These are phyloP conservation scores for Aspergillus aculeatus DNA, from an alignment of 2,329 filamentous ascomycete species.

Conservation along the genomic window DNA sequence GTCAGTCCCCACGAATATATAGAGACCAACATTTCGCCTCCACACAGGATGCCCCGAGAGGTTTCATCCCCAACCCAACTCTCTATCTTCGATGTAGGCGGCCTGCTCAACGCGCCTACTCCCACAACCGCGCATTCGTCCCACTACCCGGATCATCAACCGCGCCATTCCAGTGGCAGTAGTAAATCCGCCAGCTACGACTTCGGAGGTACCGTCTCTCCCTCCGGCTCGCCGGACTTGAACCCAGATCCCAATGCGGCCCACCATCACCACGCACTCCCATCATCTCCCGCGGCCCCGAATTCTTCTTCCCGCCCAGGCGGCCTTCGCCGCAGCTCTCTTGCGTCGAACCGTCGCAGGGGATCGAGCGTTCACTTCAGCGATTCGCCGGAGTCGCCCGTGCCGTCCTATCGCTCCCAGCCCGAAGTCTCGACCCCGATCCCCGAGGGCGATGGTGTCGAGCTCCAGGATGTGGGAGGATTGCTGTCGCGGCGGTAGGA, in stretches of 20 bases:
- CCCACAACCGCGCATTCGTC: conserved; percentile 4
- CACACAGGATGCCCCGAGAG: conserved; percentile 36
- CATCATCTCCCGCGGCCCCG: neutral
- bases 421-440: conserved; percentile 16
- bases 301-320: conserved; percentile 13
- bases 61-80: conserved; percentile 57
- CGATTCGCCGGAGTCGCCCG: conserved; percentile 13
- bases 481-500: conserved; percentile 27
- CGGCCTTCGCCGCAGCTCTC: conserved; percentile 14
- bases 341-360: conserved; percentile 11
- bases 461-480: conserved; percentile 47
- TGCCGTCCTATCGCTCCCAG: conserved; percentile 23
- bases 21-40: conserved; percentile 27
- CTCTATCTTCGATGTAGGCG: conserved; percentile 84
- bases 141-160: neutral
- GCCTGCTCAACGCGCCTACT: conserved; percentile 52
- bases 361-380: conserved; percentile 20
- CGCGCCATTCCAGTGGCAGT: neutral
- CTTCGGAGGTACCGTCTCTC: neutral
- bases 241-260: neutral
- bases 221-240: neutral
- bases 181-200: neutral
- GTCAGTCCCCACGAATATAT: conserved; percentile 37
- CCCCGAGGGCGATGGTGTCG: conserved; percentile 25
- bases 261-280: neutral